Percentiles rank a stretch among this genome's conserved stretches.
These are phyloP conservation scores for Apiotrichum siamense DNA, from an alignment of 1,284 basidiomycete species.

Conservation along the genomic window DNA sequence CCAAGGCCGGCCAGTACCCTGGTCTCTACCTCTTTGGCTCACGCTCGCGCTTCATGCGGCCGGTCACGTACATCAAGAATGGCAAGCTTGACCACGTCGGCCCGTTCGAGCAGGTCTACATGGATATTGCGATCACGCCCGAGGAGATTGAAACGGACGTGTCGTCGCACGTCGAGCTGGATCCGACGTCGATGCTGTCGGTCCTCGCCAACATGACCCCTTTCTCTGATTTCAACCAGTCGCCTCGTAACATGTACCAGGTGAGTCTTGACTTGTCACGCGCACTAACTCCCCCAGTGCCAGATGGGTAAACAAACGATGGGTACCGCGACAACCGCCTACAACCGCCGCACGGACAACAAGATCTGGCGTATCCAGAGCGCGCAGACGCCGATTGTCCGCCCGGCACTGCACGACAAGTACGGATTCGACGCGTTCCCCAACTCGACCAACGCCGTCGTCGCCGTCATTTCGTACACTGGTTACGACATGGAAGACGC, in stretches of 20 bases:
- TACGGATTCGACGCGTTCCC: constrained; percentile 99
- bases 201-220: constrained; percentile 60
- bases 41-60: constrained; percentile 92
- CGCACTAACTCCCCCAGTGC: constrained; percentile 31
- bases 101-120: constrained; percentile 98
- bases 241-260: constrained; percentile 60
- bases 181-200: constrained; percentile 92
- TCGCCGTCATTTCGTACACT: constrained; percentile 99
- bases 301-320: constrained; percentile 99
- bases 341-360: constrained; percentile 92
- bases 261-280: constrained; percentile 43
- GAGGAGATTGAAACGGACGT: constrained; percentile 79
- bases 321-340: constrained; percentile 92
- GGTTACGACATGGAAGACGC: constrained; percentile 99
- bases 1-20: constrained; percentile 92
- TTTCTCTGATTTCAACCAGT: constrained; percentile 88
- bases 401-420: constrained; percentile 84
- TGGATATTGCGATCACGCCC: constrained; percentile 91
- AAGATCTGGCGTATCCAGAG: constrained; percentile 95
- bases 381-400: constrained; percentile 91
- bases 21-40: constrained; percentile 91
- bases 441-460: constrained; percentile 95
- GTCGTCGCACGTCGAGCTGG: constrained; percentile 86
- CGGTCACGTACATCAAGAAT: constrained; percentile 86
- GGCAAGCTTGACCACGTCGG: constrained; percentile 85